These are phyloP conservation scores for Trichoderma guizhouense DNA, from an alignment of 2,329 filamentous ascomycete species.

Conservation along the genomic window DNA sequence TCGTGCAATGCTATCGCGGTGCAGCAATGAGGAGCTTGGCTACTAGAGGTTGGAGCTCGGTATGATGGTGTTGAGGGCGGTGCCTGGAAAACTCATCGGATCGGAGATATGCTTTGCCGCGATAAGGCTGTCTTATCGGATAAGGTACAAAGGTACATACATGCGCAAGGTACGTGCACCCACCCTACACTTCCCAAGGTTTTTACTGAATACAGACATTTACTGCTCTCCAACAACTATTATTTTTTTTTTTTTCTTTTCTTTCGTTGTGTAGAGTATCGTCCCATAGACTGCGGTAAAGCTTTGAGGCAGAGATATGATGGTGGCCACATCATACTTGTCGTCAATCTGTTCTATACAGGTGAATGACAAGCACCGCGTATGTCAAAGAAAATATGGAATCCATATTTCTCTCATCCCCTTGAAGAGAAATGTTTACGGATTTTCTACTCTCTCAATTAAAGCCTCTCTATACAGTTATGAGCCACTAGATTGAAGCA, in stretches of 20 bases:
- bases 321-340: not conserved
- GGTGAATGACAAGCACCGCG: not conserved
- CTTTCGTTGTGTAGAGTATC: not conserved
- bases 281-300: no score
- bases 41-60: not conserved
- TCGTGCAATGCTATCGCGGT: not conserved
- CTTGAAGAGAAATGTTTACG: not conserved
- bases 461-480: not conserved
- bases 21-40: conserved; percentile 4
- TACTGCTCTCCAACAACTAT: no score
- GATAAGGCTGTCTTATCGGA: not conserved
- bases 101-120: conserved; percentile 2
- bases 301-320: not conserved
- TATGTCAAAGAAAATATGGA: not conserved
- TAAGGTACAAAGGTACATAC: not conserved
- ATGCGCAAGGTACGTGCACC: not conserved
- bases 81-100: conserved; percentile 3
- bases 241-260: not conserved
- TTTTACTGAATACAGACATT: not conserved
- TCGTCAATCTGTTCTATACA: not conserved
- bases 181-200: not conserved
- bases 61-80: conserved; percentile 1
- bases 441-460: not conserved
- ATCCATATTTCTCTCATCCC: not conserved
- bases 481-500: not conserved